Evolutionary conservation across 2,329 filamentous ascomycete genomes (phyloP), one percentile per base, ranked within the genome.

Genomic region (Fusarium nurragi): DNA sequence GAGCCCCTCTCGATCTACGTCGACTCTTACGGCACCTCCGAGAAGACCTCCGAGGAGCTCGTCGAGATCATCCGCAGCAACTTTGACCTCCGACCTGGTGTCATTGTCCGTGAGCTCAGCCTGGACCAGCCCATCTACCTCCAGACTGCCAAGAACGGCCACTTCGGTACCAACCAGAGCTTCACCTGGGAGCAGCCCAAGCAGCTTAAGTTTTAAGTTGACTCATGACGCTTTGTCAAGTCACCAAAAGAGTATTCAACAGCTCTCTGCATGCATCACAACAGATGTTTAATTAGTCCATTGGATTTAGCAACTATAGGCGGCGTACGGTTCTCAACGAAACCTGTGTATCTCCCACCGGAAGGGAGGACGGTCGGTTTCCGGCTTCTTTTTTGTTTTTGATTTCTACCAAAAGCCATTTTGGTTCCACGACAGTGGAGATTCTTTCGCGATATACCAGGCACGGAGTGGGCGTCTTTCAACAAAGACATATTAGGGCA

Each of bases 111-210:
- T 85, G 94, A 97, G 84, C 91, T 99, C 70, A 90, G 95, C 83
- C 88, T 99, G 70, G 90, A 89, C 81, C 93, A 93, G 83, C 95
- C 95, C 78, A 97, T 98, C 86, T 99, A 99, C 90, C 89, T 89
- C 87, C 88, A 94, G 86, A 99, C 95, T 58, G 95, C 95, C 83
- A 97, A 97, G 92, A 98, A 98, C 84, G 95, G 95, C 75, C 95
- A 99, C 88, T 99, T 99, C 83, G 86, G 86, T 71, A 97, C 93
- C 82, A 95, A 97, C 91, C 95, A 97, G 88, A 85, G 81, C 81
- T 99, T 99, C 88, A 88, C 85, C 82, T 99, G 95, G 95, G 95
- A 99, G 89, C 88, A 98, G 88, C 94, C 95, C 77, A 97, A 97
- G 92, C 75, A 85, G 72, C 92, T 99, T 77, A 94, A 91, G 83